Evolutionary conservation across 306 rosid genomes (phyloP).

Genomic region (Prunus persica): Prunus_persica_NCBIv2 NC_034013.1:8620001-8620500

Average conservation of each 20-base stretch:
- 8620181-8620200: neutral
- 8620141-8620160: neutral
- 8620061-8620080: conserved; percentile 72
- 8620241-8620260: no score
- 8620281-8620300: neutral
- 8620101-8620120: conserved; percentile 90
- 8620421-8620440: neutral
- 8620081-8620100: conserved; percentile 59
- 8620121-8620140: conserved; percentile 26
- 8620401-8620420: neutral
- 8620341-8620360: neutral
- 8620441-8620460: neutral
- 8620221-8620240: no score
- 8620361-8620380: neutral
- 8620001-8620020: conserved; percentile 3
- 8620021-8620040: conserved; percentile 44
- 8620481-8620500: neutral
- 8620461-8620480: neutral
- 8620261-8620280: neutral
- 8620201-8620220: no score
- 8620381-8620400: neutral
- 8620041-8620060: conserved; percentile 61
- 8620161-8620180: neutral
- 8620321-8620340: no score
- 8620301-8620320: no score